Evolutionary conservation across 2,329 filamentous ascomycete genomes (phyloP).

Genomic region (Exserohilum turcica): DNA sequence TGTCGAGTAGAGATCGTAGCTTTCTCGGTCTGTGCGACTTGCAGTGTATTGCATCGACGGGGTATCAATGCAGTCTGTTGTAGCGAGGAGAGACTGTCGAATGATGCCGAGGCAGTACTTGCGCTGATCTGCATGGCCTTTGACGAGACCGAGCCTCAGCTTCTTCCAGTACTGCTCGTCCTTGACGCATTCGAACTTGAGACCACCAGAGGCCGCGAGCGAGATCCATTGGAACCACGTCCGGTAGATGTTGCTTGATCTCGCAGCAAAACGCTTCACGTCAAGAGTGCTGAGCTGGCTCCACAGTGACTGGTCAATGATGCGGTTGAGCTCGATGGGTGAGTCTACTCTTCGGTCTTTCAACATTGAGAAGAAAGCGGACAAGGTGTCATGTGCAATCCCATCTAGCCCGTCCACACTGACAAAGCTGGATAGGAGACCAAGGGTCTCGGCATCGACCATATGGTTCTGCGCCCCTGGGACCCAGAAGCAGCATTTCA

Average conservation of each 20-base stretch:
- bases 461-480: constrained; percentile 25
- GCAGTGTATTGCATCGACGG: constrained; percentile 30
- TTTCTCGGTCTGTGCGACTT: constrained; percentile 26
- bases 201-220: constrained; percentile 19
- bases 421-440: constrained; percentile 27
- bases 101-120: constrained; percentile 55
- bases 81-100: constrained; percentile 46
- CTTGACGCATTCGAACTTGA: constrained; percentile 30
- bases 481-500: constrained; percentile 43
- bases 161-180: constrained; percentile 49
- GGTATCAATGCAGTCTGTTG: constrained; percentile 33
- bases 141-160: constrained; percentile 47
- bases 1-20: constrained; percentile 52
- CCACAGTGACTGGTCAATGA: constrained; percentile 35
- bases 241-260: constrained; percentile 33
- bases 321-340: neutral
- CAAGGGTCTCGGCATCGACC: constrained; percentile 20
- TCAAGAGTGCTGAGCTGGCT: constrained; percentile 25
- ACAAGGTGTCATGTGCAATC: constrained; percentile 32
- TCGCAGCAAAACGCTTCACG: constrained; percentile 21
- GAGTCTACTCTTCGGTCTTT: neutral
- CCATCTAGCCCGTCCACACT: constrained; percentile 29
- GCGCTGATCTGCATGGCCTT: constrained; percentile 52
- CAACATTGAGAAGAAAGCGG: constrained; percentile 32
- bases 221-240: constrained; percentile 48